phyloP scores from a whole-genome alignment of 2,329 filamentous ascomycete genomes.

The Diaporthe sp. region DNA sequence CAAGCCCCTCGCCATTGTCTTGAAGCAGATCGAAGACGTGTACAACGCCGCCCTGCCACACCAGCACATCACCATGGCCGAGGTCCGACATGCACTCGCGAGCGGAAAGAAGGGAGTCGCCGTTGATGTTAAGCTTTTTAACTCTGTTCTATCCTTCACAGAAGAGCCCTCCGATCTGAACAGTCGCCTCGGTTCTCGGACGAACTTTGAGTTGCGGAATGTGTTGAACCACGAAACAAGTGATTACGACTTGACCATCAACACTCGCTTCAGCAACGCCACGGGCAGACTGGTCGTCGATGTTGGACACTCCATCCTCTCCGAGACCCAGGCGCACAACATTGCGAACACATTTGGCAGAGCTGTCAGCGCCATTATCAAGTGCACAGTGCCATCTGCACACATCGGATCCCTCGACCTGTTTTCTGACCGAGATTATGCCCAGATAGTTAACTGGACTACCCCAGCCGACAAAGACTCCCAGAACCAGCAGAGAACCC shows the following conservation, averaged over 20 bases:
- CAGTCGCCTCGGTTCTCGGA: slow-evolving; percentile 50
- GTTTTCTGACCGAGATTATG: slow-evolving; percentile 69
- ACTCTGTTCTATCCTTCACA: slow-evolving; percentile 65
- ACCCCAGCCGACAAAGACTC: slow-evolving; percentile 57
- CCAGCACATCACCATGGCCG: slow-evolving; percentile 61
- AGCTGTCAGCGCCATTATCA: slow-evolving; percentile 62
- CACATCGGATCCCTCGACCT: slow-evolving; percentile 61
- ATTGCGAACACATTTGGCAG: slow-evolving; percentile 68
- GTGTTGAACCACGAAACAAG: slow-evolving; percentile 59
- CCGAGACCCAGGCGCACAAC: slow-evolving; percentile 59
- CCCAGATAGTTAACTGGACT: slow-evolving; percentile 68
- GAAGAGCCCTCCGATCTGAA: slow-evolving; percentile 55
- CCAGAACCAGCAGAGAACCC: slow-evolving; percentile 52
- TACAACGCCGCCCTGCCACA: slow-evolving; percentile 52
- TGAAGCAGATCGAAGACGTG: slow-evolving; percentile 53
- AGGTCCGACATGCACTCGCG: slow-evolving; percentile 62
- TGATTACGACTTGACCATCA: slow-evolving; percentile 62
- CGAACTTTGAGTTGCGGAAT: slow-evolving; percentile 51
- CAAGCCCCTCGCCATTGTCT: slow-evolving; percentile 50
- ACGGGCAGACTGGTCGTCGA: slow-evolving; percentile 59
- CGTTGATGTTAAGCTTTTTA: slow-evolving; percentile 57
- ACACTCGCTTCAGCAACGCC: slow-evolving; percentile 55
- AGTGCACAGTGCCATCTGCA: slow-evolving; percentile 44
- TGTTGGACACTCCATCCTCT: slow-evolving; percentile 60
- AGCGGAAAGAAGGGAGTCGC: slow-evolving; percentile 54